A percentile compares a stretch with the other conserved stretches of the same genome.
Evolutionary conservation across 805 yeast species (phyloP).

Genomic region (Candida maris): DNA sequence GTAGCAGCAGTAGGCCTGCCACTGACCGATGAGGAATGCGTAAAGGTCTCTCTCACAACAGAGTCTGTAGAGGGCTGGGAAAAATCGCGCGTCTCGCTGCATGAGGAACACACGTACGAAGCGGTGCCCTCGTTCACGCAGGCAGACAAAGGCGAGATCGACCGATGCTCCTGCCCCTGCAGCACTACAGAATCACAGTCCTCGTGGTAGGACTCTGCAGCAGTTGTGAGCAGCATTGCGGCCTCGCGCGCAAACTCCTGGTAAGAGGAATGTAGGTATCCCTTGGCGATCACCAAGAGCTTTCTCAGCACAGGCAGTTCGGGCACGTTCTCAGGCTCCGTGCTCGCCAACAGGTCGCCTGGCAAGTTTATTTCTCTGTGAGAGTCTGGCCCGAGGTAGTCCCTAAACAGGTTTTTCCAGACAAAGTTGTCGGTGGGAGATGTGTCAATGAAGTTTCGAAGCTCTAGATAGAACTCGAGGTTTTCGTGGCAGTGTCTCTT

Average conservation of each 20-base stretch:
- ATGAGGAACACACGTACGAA: too few species aligned
- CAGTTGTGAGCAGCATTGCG: slow-evolving; percentile 6
- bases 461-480: slow-evolving; percentile 30
- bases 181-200: slow-evolving; percentile 10
- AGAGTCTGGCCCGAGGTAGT: slow-evolving; percentile 25
- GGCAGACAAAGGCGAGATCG: slow-evolving; percentile 12
- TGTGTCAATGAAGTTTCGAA: slow-evolving; percentile 18
- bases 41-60: too few species aligned
- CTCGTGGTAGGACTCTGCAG: slow-evolving; percentile 9
- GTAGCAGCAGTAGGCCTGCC: neutral
- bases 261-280: slow-evolving; percentile 28
- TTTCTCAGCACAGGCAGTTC: slow-evolving; percentile 12
- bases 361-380: slow-evolving; percentile 34
- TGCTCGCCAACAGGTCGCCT: slow-evolving; percentile 19
- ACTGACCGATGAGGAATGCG: too few species aligned
- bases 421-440: slow-evolving; percentile 12
- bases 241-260: slow-evolving; percentile 27
- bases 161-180: slow-evolving; percentile 7
- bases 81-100: too few species aligned
- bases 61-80: too few species aligned
- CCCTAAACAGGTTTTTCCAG: slow-evolving; percentile 27
- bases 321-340: slow-evolving; percentile 21
- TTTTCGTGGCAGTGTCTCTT: slow-evolving; percentile 34
- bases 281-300: slow-evolving; percentile 21
- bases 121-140: too few species aligned